These are phyloP conservation scores for Emmonsiellopsis sp. DNA, from an alignment of 2,329 filamentous ascomycete genomes.

Conservation along the genomic window DNA sequence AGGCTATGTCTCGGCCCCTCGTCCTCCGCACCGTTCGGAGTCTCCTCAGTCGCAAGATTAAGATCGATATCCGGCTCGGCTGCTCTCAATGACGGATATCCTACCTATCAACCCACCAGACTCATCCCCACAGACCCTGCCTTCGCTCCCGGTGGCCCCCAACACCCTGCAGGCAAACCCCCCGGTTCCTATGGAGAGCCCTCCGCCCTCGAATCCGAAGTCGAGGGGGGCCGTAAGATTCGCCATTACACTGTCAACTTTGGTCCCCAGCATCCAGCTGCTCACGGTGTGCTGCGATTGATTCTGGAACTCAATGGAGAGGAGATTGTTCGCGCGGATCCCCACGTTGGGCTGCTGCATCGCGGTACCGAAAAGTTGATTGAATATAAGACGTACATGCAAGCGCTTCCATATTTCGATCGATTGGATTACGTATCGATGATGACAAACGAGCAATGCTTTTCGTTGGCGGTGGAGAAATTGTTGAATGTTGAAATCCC, in stretches of 20 bases:
- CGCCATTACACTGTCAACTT: constrained; percentile 99
- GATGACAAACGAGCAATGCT: constrained; percentile 99
- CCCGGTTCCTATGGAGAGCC: constrained; percentile 3
- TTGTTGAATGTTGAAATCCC: constrained; percentile 94
- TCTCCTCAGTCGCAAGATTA: constrained; percentile 34
- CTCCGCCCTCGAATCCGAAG: constrained; percentile 38
- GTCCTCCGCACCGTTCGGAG: constrained; percentile 29
- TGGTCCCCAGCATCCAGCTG: constrained; percentile 94
- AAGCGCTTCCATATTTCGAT: constrained; percentile 97
- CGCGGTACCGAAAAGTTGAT: constrained; percentile 98
- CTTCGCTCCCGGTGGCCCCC: constrained; percentile 36
- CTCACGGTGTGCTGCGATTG: constrained; percentile 92
- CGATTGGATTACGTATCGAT: constrained; percentile 98
- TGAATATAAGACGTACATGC: constrained; percentile 98
- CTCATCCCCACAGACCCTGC: constrained; percentile 49
- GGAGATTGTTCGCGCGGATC: constrained; percentile 92
- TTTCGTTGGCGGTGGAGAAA: constrained; percentile 92
- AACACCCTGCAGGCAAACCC: constrained; percentile 23
- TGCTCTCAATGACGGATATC: constrained; percentile 43
- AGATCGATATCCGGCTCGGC: constrained; percentile 48
- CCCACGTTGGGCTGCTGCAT: constrained; percentile 92
- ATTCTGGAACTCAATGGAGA: constrained; percentile 97
- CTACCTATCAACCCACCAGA: constrained; percentile 41
- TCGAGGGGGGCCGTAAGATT: constrained; percentile 62
- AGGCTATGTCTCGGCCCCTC: constrained; percentile 48